Evolutionary conservation across 805 yeast species (phyloP), one percentile per base, ranked within the genome.

Genomic region (Ogataea wickerhamii): DNA sequence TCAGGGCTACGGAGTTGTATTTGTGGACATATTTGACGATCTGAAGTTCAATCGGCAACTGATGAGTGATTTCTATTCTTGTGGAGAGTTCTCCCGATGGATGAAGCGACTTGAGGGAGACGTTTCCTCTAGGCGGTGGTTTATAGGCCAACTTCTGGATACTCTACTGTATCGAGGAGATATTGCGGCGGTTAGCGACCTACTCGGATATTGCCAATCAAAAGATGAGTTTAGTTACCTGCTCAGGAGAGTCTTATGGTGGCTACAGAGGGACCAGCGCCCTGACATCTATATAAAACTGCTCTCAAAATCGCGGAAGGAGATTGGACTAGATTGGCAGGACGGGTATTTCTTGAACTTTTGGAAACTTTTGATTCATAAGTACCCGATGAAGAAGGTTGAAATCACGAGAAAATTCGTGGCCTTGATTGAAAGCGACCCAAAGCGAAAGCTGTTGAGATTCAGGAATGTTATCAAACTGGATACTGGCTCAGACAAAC

Each of bases 241-340:
- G 32, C 14, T 52, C 21, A 34, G 29, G 11, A 36, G 32, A 13
- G 32, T 58, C 2, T 19, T 52, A 2, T 37, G 42, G 16, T 43
- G 48, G 43, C 23, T 55, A 11, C 49, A 40, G 14, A 32, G 34
- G 10, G 33, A 44, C 14, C 34, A 41, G 13, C 43, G 47, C 12
- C 54, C 62, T 2, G 53, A 52, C 6, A 27, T 50, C 3, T 40
- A 54, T 18, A 43, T 49, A 11, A 24, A 35, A 12, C 34, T 58
- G 12, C 32, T 57, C 43, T 20, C 48, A 37, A 43, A 53, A 60
- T 17, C 60, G 55, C 38, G 58, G 52, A n/a, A 51, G 48, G 49
- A 58, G 13, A 25, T 41, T 4, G 44, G 43, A 3, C 37, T 49
- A n/a, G 32, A 28, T 18, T 41, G 52, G 22, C 41, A 48, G 19